A percentile compares a stretch with the other conserved stretches of the same genome.
Evolutionary conservation across 495 filamentous ascomycete species (phyloP).

Genomic region (Aspergillus hancockii): DNA sequence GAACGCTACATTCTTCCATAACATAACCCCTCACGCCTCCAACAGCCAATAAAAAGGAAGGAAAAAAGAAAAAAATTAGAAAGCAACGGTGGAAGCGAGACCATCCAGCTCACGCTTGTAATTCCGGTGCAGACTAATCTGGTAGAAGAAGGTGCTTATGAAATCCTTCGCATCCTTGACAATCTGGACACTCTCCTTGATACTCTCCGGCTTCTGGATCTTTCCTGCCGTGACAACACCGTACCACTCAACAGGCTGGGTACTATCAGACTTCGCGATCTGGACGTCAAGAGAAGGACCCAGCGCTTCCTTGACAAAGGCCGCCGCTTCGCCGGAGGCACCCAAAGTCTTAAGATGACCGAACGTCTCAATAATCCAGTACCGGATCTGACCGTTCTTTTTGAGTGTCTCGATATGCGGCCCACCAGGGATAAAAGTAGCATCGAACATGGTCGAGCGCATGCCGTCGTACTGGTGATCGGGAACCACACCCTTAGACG

Average conservation of each 20-base stretch:
- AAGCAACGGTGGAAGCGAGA: neutral
- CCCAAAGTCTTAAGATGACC: constrained; percentile 79
- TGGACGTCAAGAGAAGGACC: constrained; percentile 52
- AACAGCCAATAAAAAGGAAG: neutral
- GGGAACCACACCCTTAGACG: constrained; percentile 56
- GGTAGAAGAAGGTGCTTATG: constrained; percentile 64
- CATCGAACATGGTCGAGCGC: constrained; percentile 86
- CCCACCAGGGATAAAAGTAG: constrained; percentile 78
- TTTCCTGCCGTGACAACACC: constrained; percentile 35
- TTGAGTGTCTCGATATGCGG: constrained; percentile 60
- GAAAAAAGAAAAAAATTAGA: neutral
- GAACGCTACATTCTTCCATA: neutral
- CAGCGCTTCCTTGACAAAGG: constrained; percentile 56
- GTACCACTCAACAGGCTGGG: constrained; percentile 56
- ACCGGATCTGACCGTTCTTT: constrained; percentile 74
- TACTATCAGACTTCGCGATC: constrained; percentile 46
- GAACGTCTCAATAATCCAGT: constrained; percentile 85
- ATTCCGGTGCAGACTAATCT: constrained; percentile 68
- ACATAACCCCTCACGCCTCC: neutral
- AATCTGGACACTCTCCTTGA: constrained; percentile 42
- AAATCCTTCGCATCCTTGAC: constrained; percentile 57
- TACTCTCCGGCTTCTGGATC: constrained; percentile 32
- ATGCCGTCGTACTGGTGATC: constrained; percentile 82
- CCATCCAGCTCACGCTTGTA: constrained; percentile 74
- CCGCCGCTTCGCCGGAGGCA: constrained; percentile 68